Evolutionary conservation across 176 grass and related monocot genomes (phyloP).

Genomic region (Phragmites australis): DNA sequence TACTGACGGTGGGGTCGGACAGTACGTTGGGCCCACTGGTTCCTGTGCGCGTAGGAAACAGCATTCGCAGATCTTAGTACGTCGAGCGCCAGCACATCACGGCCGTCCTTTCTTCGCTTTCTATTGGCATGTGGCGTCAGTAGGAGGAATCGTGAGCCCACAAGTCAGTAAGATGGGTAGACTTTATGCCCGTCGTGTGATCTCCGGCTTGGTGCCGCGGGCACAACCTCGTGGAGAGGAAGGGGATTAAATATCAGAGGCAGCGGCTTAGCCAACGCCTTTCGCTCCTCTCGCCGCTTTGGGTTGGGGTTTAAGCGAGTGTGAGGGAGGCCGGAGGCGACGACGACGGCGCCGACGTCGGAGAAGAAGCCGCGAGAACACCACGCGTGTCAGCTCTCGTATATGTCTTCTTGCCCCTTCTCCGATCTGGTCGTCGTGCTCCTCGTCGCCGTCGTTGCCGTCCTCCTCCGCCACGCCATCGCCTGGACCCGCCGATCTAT

Average conservation of each 20-base stretch:
- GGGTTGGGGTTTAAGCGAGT: conserved; percentile 76
- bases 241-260: conserved; percentile 58
- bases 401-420: conserved; percentile 83
- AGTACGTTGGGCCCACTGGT: rapidly evolving
- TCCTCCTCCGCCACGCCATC: conserved; percentile 40
- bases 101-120: background rate
- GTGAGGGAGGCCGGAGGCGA: conserved; percentile 49
- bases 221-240: background rate
- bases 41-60: rapidly evolving
- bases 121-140: background rate
- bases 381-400: conserved; percentile 28
- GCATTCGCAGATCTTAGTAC: background rate
- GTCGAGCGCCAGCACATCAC: background rate
- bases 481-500: conserved; percentile 59
- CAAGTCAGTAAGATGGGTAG: rapidly evolving
- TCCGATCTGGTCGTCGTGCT: conserved; percentile 57
- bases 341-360: conserved; percentile 42
- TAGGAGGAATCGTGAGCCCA: rapidly evolving
- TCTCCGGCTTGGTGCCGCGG: background rate
- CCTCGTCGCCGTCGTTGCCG: conserved; percentile 41
- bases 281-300: conserved; percentile 55
- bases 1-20: background rate
- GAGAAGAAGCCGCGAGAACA: conserved; percentile 17
- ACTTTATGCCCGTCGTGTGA: rapidly evolving
- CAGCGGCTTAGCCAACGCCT: background rate